Conservation (phyloP, 2,329 filamentous ascomycete genomes). For the Raffaelea arxii region DNA sequence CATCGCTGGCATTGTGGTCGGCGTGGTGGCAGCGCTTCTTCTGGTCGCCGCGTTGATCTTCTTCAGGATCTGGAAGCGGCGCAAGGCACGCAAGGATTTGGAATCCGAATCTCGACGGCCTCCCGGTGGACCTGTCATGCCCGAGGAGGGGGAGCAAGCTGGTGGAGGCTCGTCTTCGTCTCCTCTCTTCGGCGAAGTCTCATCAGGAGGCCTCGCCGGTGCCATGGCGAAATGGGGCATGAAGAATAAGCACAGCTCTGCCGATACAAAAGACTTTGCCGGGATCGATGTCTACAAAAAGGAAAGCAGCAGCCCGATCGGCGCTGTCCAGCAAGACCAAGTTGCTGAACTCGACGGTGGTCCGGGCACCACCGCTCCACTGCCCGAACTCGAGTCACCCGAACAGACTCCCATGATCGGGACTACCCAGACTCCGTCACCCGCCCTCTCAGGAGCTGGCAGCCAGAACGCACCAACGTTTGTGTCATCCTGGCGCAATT, state of each 20-base stretch:
- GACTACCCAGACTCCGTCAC: constrained; percentile 2
- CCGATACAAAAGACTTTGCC: too few species aligned
- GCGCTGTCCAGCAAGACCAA: neutral
- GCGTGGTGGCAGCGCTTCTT: constrained; percentile 18
- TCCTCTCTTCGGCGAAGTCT: constrained; percentile 6
- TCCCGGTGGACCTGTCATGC: too few species aligned
- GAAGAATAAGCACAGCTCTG: neutral
- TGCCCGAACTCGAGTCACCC: constrained; percentile 11
- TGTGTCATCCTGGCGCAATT: constrained; percentile 9
- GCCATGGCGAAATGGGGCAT: neutral
- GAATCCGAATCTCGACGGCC: too few species aligned
- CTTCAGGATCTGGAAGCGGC: neutral
- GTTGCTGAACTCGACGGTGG: constrained; percentile 10
- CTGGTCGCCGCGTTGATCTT: constrained; percentile 16
- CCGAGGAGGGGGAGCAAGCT: too few species aligned
- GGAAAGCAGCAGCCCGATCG: neutral
- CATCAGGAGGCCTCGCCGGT: neutral
- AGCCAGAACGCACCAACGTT: neutral
- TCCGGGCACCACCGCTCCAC: neutral
- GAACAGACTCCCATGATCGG: neutral
- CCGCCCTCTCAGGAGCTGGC: neutral
- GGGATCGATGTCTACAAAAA: too few species aligned
- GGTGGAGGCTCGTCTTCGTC: too few species aligned
- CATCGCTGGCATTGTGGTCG: constrained; percentile 24
- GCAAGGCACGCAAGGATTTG: neutral